A percentile compares a stretch with the other conserved stretches of the same genome.
Evolutionary conservation across 2,329 filamentous ascomycete species (phyloP).

Genomic region (Sporothrix euskadiensis): DNA sequence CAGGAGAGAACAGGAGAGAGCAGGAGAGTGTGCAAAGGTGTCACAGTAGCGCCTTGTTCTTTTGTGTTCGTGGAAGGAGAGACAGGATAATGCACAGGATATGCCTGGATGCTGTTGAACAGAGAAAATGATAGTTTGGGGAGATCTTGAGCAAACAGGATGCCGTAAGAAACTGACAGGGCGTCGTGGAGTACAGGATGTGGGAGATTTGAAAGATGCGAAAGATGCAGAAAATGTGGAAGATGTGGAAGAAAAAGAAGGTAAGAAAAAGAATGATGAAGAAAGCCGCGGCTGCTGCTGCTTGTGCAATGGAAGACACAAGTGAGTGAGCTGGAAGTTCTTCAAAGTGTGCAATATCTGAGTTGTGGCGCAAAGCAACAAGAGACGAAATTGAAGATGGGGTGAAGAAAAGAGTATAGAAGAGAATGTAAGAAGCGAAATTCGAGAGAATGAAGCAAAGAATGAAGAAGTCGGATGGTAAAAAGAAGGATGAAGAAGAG

Average conservation of each 20-base stretch:
- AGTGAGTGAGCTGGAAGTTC: slow-evolving; percentile 16
- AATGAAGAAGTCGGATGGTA: neutral
- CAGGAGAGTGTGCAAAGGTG: neutral
- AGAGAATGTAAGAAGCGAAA: neutral
- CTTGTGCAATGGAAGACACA: slow-evolving; percentile 8
- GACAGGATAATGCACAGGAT: neutral
- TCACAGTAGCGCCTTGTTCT: neutral
- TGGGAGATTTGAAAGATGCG: neutral
- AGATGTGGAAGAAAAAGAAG: neutral
- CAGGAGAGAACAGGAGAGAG: neutral
- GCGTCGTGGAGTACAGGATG: neutral
- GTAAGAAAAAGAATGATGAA: neutral
- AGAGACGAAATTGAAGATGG: neutral
- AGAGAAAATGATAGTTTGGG: neutral
- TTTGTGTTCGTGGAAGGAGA: neutral
- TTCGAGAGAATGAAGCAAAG: neutral
- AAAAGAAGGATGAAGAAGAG: neutral
- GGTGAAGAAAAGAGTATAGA: neutral
- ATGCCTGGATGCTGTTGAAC: neutral
- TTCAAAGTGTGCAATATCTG: neutral
- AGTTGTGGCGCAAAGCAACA: neutral
- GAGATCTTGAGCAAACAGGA: neutral
- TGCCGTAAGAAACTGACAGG: neutral
- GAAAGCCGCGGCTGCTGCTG: neutral
- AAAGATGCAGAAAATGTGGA: neutral